Percentiles rank a stretch among this genome's conserved stretches.
phyloP scores from a whole-genome alignment of 805 yeast species.

The Candida oleophila region DNA sequence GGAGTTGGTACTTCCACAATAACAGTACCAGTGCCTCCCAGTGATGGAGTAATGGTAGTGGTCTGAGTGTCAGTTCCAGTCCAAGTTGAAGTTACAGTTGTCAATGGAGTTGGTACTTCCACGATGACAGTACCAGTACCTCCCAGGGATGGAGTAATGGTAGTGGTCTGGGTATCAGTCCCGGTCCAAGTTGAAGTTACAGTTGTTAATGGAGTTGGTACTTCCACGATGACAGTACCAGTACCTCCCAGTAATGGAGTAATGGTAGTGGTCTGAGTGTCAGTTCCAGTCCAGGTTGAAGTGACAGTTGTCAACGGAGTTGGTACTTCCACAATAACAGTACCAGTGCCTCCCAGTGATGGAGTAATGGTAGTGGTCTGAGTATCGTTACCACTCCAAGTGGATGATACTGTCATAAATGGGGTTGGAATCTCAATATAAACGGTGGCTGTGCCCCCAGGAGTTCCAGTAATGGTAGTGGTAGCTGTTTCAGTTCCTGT shows the following conservation, averaged over 20 bases:
- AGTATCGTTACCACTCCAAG: conserved; percentile 6
- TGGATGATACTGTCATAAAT: conserved; percentile 5
- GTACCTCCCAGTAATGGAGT: conserved; percentile 7
- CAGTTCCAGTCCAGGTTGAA: conserved; percentile 5
- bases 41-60: conserved; percentile 4
- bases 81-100: conserved; percentile 6
- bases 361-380: neutral
- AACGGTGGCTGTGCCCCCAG: conserved; percentile 9
- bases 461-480: neutral
- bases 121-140: conserved; percentile 11
- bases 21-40: conserved; percentile 9
- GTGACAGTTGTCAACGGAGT: neutral
- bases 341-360: conserved; percentile 4
- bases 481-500: conserved; percentile 7
- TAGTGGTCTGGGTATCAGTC: conserved; percentile 3
- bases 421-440: conserved; percentile 2
- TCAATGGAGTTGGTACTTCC: conserved; percentile 3
- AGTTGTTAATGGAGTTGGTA: conserved; percentile 11
- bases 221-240: conserved; percentile 12
- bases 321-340: conserved; percentile 11
- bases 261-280: neutral
- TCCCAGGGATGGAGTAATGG: conserved; percentile 9
- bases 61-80: conserved; percentile 10
- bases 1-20: conserved; percentile 9
- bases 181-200: neutral